Base-by-base conservation (phyloP, 2,329 filamentous ascomycete genomes). In the Neofusicoccum sp. region DNA sequence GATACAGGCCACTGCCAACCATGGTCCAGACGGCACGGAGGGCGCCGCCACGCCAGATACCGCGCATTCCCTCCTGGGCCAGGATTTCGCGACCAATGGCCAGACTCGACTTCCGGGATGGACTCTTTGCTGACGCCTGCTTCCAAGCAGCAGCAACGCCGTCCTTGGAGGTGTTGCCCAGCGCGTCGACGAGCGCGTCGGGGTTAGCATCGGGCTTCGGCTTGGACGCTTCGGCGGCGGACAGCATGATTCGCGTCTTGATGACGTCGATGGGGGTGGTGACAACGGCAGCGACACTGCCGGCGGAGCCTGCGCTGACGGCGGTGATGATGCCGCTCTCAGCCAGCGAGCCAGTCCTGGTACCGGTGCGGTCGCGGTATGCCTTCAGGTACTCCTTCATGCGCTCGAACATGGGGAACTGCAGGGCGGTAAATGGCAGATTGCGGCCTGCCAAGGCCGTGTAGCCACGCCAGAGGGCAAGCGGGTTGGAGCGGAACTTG, bases 231-330 rank as follows among this genome's bases (percentile, higher is more conserved):
- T 75, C 72, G 0, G 62, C 72, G 9, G 76, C 75, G 28, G 84
- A 82, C 31, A 97, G 80, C 93, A 96, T 97, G 77, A 96, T 90
- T 56, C 91, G 80, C 67, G 93, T 96, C 80, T 97, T 96, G 29
- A 97, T 85, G 8, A 96, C 92, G 75, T 97, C 93, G 62, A 93
- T 87, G 0, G 93, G 93, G 56, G 93, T 96, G 1, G 93, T 97
- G n/a, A 95, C 74, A 8, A 91, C 84, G 0, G 93, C 90, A 0
- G 92, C 89, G 7, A 94, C 75, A 5, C 87, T 86, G 0, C 93
- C 93, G 0, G 92, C 91, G 14, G 84, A 75, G 1, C 89, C 91
- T 0, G 92, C 93, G 71, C 90, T 91, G 3, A 84, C 63, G 0
- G 89, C 92, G 0, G 91, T 95, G 47, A 94, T 85, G 1, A 84